Percentiles rank a stretch among this genome's conserved stretches.
These are phyloP conservation scores for Jatropha curcas DNA, from an alignment of 345 rosid species.

Conservation along the genomic window DNA sequence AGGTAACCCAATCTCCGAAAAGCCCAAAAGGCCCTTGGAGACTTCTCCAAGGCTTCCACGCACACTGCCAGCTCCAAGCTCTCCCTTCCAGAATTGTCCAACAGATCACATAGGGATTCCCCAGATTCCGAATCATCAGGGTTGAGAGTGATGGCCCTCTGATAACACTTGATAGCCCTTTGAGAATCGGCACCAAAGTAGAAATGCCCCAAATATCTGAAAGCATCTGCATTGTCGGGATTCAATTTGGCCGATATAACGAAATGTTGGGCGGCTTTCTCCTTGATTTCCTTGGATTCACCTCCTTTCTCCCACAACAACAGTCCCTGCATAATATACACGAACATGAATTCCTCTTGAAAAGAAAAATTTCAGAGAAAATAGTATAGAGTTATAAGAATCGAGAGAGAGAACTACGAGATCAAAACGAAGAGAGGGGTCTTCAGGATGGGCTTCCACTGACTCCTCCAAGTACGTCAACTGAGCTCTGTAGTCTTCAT, in stretches of 20 bases:
- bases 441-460: slow-evolving; percentile 66
- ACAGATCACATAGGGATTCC: slow-evolving; percentile 77
- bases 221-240: slow-evolving; percentile 64
- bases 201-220: slow-evolving; percentile 71
- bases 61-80: slow-evolving; percentile 68
- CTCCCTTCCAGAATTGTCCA: slow-evolving; percentile 71
- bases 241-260: slow-evolving; percentile 64
- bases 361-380: neutral
- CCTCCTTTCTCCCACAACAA: slow-evolving; percentile 56
- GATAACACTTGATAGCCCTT: slow-evolving; percentile 91
- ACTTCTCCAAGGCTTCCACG: slow-evolving; percentile 72
- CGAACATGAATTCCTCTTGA: neutral
- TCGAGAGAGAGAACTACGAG: slow-evolving; percentile 39
- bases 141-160: slow-evolving; percentile 65
- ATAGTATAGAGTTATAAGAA: neutral
- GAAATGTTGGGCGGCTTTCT: slow-evolving; percentile 78
- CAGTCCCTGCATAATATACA: slow-evolving; percentile 51
- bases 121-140: slow-evolving; percentile 76
- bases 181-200: slow-evolving; percentile 38
- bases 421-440: slow-evolving; percentile 57
- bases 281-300: slow-evolving; percentile 31
- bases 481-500: slow-evolving; percentile 28
- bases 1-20: slow-evolving; percentile 78
- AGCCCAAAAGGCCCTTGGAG: slow-evolving; percentile 97
- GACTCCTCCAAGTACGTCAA: slow-evolving; percentile 49